phyloP scores from a whole-genome alignment of 257 asterid species.

The Jaltomata sinuosa region DNA sequence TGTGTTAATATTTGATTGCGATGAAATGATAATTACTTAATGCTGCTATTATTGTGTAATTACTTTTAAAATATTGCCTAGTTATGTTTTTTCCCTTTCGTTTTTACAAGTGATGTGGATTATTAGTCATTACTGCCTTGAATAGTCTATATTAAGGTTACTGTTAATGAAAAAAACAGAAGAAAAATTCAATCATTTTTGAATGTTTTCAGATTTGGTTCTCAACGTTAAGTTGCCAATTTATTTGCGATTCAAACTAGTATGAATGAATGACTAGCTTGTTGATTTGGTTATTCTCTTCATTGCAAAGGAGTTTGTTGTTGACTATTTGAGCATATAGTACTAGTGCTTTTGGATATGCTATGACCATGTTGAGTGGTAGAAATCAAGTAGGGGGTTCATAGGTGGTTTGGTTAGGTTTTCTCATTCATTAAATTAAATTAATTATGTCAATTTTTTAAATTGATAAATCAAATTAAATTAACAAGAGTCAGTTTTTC shows the following conservation, averaged over 20 bases:
- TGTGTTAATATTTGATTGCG: too few relatives aligned
- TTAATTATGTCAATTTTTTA: too few relatives aligned
- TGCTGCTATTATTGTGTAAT: too few relatives aligned
- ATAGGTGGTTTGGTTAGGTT: background rate
- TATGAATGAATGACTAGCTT: background rate
- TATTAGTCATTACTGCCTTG: background rate
- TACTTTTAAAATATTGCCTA: too few relatives aligned
- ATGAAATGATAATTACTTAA: too few relatives aligned
- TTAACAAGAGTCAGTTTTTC: too few relatives aligned
- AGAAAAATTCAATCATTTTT: background rate
- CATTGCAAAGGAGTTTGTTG: background rate
- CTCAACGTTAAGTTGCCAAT: background rate
- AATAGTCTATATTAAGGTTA: background rate
- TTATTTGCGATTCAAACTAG: background rate
- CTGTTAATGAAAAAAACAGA: background rate
- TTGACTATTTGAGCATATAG: background rate
- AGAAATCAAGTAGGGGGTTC: background rate
- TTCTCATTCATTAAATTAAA: background rate
- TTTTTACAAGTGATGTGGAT: background rate
- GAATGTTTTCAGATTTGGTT: background rate
- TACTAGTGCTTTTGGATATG: background rate
- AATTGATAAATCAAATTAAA: too few relatives aligned
- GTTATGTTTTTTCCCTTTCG: background rate
- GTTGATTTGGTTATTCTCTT: background rate
- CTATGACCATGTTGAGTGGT: background rate